Evolutionary conservation across 202 grass and related monocot genomes (phyloP).

Genomic region (Zoysia matrella): DNA sequence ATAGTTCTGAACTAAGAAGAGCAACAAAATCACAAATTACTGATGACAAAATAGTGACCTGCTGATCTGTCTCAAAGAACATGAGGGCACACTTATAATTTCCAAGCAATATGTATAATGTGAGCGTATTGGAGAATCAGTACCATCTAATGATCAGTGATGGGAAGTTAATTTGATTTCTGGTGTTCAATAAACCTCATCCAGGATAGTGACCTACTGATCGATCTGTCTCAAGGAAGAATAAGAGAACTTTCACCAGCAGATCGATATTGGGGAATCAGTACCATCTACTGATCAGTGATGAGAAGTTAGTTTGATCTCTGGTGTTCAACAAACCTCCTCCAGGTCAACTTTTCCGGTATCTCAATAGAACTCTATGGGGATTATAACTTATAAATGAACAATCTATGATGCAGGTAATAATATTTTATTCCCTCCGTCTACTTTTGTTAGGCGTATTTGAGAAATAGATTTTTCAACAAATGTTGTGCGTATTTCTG

Average conservation of each 20-base stretch:
- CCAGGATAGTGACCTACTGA: background rate
- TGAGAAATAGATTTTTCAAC: too few relatives aligned
- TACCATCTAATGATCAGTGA: conserved; percentile 18
- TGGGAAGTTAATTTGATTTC: background rate
- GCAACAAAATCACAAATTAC: conserved; percentile 1
- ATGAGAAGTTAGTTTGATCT: too few relatives aligned
- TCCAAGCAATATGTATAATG: conserved; percentile 9
- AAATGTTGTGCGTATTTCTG: too few relatives aligned
- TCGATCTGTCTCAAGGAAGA: too few relatives aligned
- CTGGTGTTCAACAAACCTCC: too few relatives aligned
- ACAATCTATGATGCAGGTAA: background rate
- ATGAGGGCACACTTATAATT: conserved; percentile 6
- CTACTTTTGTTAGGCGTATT: too few relatives aligned
- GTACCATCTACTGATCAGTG: too few relatives aligned
- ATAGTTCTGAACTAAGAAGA: conserved; percentile 17
- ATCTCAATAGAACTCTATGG: background rate
- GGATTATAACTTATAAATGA: background rate
- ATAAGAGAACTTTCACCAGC: too few relatives aligned
- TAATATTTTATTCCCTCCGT: background rate
- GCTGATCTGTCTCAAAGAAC: conserved; percentile 14
- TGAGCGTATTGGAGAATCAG: conserved; percentile 19
- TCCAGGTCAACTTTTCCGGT: background rate
- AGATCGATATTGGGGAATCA: too few relatives aligned
- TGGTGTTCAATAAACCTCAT: conserved; percentile 27
- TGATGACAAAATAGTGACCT: conserved; percentile 1